These are phyloP conservation scores for Ophiostoma piceae DNA, from an alignment of 2,329 filamentous ascomycete genomes.

Conservation along the genomic window DNA sequence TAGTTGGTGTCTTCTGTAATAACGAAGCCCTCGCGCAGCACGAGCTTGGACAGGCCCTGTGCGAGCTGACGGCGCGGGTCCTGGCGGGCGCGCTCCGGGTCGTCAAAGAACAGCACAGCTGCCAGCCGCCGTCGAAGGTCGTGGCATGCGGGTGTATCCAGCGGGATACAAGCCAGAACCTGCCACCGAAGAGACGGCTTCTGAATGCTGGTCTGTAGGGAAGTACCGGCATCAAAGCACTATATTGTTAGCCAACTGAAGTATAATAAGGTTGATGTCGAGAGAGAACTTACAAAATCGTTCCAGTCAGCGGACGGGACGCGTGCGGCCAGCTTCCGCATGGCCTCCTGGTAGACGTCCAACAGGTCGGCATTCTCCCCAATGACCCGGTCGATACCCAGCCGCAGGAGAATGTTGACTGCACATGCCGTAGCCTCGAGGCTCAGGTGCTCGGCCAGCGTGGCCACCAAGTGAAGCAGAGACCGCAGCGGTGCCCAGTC, in stretches of 20 bases:
- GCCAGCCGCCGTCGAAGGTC: constrained; percentile 63
- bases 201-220: constrained; percentile 44
- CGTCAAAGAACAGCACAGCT: constrained; percentile 55
- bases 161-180: constrained; percentile 55
- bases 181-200: constrained; percentile 51
- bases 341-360: constrained; percentile 38
- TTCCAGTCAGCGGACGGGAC: constrained; percentile 38
- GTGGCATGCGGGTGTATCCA: constrained; percentile 45
- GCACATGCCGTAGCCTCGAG: constrained; percentile 37
- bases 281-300: constrained; percentile 34
- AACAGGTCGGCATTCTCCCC: constrained; percentile 41
- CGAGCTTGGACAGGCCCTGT: constrained; percentile 44
- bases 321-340: constrained; percentile 42
- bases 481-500: constrained; percentile 45
- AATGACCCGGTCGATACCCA: constrained; percentile 51
- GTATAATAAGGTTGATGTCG: too few relatives aligned
- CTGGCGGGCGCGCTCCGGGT: constrained; percentile 40
- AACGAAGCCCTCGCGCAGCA: constrained; percentile 38
- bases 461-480: constrained; percentile 41
- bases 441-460: constrained; percentile 36
- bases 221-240: constrained; percentile 47
- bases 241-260: constrained; percentile 28
- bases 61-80: constrained; percentile 38
- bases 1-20: constrained; percentile 60
- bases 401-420: constrained; percentile 46